Percentiles rank a stretch among this genome's conserved stretches.
phyloP scores from a whole-genome alignment of 495 filamentous ascomycete genomes.

The Pseudoneurospora amorphoporcata region DNA sequence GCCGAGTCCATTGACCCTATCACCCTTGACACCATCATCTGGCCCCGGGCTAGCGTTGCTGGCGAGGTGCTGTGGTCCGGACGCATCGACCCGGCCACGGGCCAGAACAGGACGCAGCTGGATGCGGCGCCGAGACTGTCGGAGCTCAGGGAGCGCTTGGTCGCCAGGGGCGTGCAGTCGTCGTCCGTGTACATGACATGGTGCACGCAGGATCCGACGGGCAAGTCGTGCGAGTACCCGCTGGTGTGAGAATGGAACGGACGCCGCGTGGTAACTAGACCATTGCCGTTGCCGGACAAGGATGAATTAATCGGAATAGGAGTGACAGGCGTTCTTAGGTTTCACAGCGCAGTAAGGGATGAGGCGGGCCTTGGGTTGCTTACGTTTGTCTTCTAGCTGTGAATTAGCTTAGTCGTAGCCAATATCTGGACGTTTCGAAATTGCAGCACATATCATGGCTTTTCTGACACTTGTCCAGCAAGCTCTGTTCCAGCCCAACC shows the following conservation, averaged over 20 bases:
- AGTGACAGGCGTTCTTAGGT: neutral
- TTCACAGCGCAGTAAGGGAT: neutral
- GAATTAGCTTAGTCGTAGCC: neutral
- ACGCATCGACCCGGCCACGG: slow-evolving; percentile 40
- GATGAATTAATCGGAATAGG: neutral
- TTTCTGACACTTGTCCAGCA: neutral
- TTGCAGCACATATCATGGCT: neutral
- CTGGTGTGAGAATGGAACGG: neutral
- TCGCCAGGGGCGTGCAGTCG: slow-evolving; percentile 50
- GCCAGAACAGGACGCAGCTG: slow-evolving; percentile 54
- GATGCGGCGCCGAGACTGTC: slow-evolving; percentile 53
- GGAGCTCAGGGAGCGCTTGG: slow-evolving; percentile 63
- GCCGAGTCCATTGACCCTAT: slow-evolving; percentile 62
- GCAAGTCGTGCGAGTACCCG: slow-evolving; percentile 22
- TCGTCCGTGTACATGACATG: slow-evolving; percentile 45
- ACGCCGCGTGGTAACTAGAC: neutral
- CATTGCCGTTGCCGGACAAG: neutral
- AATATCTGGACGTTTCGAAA: neutral
- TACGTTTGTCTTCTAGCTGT: neutral
- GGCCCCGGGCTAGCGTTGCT: slow-evolving; percentile 64
- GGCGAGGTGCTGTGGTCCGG: slow-evolving; percentile 73
- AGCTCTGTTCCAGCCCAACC: neutral
- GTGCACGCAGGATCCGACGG: slow-evolving; percentile 37
- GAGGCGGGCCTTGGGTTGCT: neutral
- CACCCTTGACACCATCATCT: slow-evolving; percentile 59